Base-by-base conservation (phyloP, 768 basidiomycete species). In the Tephrocybe sp. region DNA sequence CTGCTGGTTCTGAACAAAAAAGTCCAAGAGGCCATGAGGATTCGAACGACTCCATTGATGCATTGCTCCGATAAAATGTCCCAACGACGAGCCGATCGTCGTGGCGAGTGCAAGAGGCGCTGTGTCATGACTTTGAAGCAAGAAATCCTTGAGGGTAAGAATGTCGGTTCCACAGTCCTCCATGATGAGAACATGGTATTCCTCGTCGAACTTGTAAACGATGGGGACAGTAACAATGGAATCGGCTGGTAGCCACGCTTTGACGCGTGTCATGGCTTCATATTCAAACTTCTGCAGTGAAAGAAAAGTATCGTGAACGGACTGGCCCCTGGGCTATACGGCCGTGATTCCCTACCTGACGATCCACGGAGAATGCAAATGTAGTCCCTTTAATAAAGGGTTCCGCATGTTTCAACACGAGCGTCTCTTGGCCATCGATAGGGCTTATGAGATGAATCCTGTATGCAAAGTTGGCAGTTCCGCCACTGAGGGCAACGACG, bases 321-420 rank as follows among this genome's bases (percentile, higher is more conserved):
- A 16, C 16, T 10, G 29, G 18, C 29, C 24, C 4, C 5, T 33
- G 47, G 51, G 22, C 38, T 44, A 21, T 23, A 15, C 21, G 9
- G 29, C 15, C 21, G 44, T 12, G 49, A 30, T 15, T 33, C 45
- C 65, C 47, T 51, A 82, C 84, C 78, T 86, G 84, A 54, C 84
- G 71, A 29, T 72, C 68, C 13, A 79, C 54, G 1, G 67, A 62
- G n/a, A 80, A 52, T n/a, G 67, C 54, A 3, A 57, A 45, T 7
- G 13, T 47, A 16, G 24, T 24, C 29, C 42, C 33, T 23, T 57
- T 60, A 5, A 56, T 45, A 34, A 70, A 69, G 4, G 73, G 64
- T 30, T 74, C 61, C 2, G 69, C 69, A 59, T 81, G 72, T 58
- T 88, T 87, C 36, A 86, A 56, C 24, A 87, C 69, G 11, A 82